phyloP scores from a whole-genome alignment of 2,329 filamentous ascomycete species.

The Botrytis paeoniae region DNA sequence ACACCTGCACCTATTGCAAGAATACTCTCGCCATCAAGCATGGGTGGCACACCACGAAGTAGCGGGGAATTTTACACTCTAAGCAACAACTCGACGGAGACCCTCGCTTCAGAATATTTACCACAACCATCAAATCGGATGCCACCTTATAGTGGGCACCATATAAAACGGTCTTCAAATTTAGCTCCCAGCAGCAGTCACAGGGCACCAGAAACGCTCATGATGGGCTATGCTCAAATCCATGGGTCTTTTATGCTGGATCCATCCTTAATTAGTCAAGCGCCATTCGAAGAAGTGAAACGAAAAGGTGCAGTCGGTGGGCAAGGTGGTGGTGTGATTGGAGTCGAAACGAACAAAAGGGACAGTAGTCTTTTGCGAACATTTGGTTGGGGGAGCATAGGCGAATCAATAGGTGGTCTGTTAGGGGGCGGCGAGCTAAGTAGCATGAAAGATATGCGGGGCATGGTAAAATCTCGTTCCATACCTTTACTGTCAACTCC shows the following conservation, averaged over 20 bases:
- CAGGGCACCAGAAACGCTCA: slow-evolving; percentile 70
- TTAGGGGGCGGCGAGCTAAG: slow-evolving; percentile 85
- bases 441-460: slow-evolving; percentile 93
- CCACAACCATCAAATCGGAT: slow-evolving; percentile 47
- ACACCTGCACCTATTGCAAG: slow-evolving; percentile 55
- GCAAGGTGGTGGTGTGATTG: slow-evolving; percentile 82
- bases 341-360: slow-evolving; percentile 68
- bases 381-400: slow-evolving; percentile 84
- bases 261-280: slow-evolving; percentile 83
- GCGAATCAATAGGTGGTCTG: slow-evolving; percentile 82
- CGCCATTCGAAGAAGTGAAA: slow-evolving; percentile 93
- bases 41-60: slow-evolving; percentile 76
- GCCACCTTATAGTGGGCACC: slow-evolving; percentile 43
- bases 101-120: slow-evolving; percentile 83
- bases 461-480: slow-evolving; percentile 77
- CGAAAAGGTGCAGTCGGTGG: slow-evolving; percentile 86
- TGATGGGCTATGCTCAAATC: slow-evolving; percentile 98
- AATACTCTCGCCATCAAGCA: slow-evolving; percentile 75
- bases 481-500: slow-evolving; percentile 92
- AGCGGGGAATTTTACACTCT: slow-evolving; percentile 93
- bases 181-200: slow-evolving; percentile 43
- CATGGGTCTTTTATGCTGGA: slow-evolving; percentile 90
- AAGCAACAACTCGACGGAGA: slow-evolving; percentile 94
- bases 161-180: slow-evolving; percentile 45
- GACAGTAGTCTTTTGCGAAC: slow-evolving; percentile 77